phyloP scores from a whole-genome alignment of 352 stramenopile genomes.

The Phytophthora pinifolia region DNA sequence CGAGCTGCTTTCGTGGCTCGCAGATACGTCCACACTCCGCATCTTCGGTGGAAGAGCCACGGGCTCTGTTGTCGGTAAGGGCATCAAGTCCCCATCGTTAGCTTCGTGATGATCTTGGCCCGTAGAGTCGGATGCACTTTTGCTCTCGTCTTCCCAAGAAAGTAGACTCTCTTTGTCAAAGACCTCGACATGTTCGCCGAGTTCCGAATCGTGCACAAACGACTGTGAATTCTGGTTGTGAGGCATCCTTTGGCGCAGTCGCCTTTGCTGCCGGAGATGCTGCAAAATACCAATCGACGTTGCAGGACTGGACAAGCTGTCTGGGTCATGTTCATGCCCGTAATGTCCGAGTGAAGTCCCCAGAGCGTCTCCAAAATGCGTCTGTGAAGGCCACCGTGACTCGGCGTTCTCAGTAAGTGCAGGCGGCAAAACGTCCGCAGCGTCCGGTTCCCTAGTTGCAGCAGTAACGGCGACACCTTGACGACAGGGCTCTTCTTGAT shows the following conservation, averaged over 20 bases:
- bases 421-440: not conserved
- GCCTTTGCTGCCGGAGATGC: conserved; percentile 27
- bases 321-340: not conserved
- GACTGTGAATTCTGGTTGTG: conserved; percentile 1
- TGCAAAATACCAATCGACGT: conserved; percentile 29
- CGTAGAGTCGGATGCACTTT: conserved; percentile 1
- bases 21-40: conserved; percentile 2
- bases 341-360: conserved; percentile 1
- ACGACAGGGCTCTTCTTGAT: conserved; percentile 1
- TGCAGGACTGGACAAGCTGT: conserved; percentile 5
- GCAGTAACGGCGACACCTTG: not conserved
- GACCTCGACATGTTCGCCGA: not conserved
- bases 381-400: not conserved
- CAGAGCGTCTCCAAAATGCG: conserved; percentile 17
- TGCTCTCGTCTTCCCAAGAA: conserved; percentile 15
- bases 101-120: conserved; percentile 1
- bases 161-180: not conserved
- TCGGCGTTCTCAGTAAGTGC: not conserved
- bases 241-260: conserved; percentile 5
- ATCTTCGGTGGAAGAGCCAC: conserved; percentile 10
- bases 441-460: not conserved
- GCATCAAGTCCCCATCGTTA: not conserved
- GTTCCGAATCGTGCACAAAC: not conserved
- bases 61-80: conserved; percentile 2
- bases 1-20: conserved; percentile 12